Conservation (phyloP, 257 asterid species). For the Jacaranda copaia region DNA sequence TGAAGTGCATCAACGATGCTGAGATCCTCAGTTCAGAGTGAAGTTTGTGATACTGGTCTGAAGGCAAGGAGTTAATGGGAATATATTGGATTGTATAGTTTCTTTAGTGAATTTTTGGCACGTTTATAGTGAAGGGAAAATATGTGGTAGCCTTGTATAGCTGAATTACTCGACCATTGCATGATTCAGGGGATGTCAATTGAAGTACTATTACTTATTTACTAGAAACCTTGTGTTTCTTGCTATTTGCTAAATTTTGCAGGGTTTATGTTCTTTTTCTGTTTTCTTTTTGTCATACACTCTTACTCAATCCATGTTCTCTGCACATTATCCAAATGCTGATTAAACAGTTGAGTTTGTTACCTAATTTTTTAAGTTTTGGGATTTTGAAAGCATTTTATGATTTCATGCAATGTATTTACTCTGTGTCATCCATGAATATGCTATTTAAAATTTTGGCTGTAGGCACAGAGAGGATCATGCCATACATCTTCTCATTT, state of each 20-base stretch:
- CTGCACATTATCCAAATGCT: neutral
- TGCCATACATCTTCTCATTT: neutral
- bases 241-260: neutral
- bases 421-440: neutral
- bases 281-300: neutral
- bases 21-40: neutral
- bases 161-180: neutral
- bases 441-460: neutral
- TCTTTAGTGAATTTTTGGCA: neutral
- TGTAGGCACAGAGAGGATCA: neutral
- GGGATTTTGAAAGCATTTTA: neutral
- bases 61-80: neutral
- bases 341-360: neutral
- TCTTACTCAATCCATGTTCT: neutral
- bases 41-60: slow-evolving; percentile 5
- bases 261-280: neutral
- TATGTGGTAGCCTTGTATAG: neutral
- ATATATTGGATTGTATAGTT: slow-evolving; percentile 3
- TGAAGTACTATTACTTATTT: neutral
- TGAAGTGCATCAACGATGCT: slow-evolving; percentile 8
- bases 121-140: neutral
- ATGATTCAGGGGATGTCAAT: neutral
- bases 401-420: neutral
- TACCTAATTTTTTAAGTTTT: too few relatives aligned
- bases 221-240: neutral